A percentile compares a stretch with the other conserved stretches of the same genome.
Conservation (phyloP, 1,284 basidiomycete genomes). For the Malassezia arunalokei region DNA sequence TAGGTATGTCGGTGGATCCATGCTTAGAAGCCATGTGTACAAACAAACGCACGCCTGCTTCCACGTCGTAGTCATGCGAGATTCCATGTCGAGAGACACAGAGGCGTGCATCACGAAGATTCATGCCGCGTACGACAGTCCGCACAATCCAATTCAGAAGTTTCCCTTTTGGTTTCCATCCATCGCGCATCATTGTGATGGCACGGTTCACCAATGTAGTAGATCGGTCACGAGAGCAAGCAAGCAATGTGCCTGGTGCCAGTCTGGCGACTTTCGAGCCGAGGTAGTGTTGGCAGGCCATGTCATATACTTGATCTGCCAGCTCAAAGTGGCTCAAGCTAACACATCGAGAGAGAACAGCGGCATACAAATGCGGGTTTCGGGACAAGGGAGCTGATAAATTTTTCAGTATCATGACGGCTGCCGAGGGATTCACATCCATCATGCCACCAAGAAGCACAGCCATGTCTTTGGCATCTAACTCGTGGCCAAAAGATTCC, state of each 20-base stretch:
- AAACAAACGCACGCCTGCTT: neutral
- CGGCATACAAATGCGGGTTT: constrained; percentile 10
- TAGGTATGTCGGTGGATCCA: neutral
- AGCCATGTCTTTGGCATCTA: constrained; percentile 9
- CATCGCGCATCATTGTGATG: constrained; percentile 3
- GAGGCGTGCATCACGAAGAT: neutral
- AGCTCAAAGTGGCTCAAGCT: neutral
- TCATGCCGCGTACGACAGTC: constrained; percentile 3
- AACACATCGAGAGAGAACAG: constrained; percentile 5
- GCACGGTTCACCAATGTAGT: neutral
- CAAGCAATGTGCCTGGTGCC: neutral
- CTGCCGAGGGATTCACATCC: neutral
- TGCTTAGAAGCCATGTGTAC: neutral
- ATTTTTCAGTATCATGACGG: neutral
- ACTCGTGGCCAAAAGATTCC: neutral
- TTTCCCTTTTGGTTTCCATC: constrained; percentile 1
- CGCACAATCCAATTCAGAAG: constrained; percentile 9
- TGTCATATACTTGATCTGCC: neutral
- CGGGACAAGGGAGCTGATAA: neutral
- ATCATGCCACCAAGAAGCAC: constrained; percentile 9
- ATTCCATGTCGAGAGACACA: neutral
- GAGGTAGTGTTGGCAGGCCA: neutral
- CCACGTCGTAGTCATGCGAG: neutral
- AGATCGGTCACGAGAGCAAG: neutral
- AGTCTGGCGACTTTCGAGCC: neutral